Base-by-base conservation (phyloP, 2,329 filamentous ascomycete species). In the Penicillium psychrosexuale region DNA sequence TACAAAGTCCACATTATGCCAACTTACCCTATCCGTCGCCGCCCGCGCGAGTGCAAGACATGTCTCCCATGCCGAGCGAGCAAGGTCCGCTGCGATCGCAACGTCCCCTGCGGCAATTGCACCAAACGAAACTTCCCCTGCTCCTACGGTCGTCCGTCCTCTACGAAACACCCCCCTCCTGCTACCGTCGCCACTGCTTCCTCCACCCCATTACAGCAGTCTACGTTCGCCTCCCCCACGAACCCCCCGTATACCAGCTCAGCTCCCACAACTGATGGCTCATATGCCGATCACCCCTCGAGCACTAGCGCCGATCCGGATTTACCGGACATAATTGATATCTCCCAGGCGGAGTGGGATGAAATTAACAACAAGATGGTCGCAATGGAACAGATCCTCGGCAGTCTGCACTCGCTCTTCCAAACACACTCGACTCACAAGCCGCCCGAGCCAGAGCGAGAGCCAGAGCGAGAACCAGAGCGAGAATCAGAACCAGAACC, bases 61-160 rank as follows among this genome's bases (percentile, higher is more conserved):
- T 81, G 79, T 59, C 70, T 75, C 47, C 68, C 75, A 15, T 82
- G 79, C 55, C 77, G 78, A 42, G 72, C 75, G 22, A 75, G 78
- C 47, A 82, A 82, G 70, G 80, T 80, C 63, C 72, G 77, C 57
- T 76, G 73, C 61, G 73, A 76, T 64, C 72, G 73, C 61, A 71
- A 73, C 42, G 58, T 72, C 11, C 73, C 73, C 39, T 76, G 73
- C 50, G 63, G 70, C 51, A 74, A 75, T 59, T 76, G 73, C 60
- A 66, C 72, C 53, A 75, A 75, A 59, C 69, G 73, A 55, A 72
- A 72, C 47, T 72, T 72, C 57, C 69, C 63, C 57, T 75, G 73
- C 54, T 68, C 71, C 54, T 72, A 72, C 63, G 69, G 68, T 53
- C 69, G 66, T 46, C 69, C 68, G 22, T 54, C 61, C 13, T 53